Evolutionary conservation across 208 protist genomes (phyloP).

Genomic region (Herpetomonas samuelpessoai): DNA sequence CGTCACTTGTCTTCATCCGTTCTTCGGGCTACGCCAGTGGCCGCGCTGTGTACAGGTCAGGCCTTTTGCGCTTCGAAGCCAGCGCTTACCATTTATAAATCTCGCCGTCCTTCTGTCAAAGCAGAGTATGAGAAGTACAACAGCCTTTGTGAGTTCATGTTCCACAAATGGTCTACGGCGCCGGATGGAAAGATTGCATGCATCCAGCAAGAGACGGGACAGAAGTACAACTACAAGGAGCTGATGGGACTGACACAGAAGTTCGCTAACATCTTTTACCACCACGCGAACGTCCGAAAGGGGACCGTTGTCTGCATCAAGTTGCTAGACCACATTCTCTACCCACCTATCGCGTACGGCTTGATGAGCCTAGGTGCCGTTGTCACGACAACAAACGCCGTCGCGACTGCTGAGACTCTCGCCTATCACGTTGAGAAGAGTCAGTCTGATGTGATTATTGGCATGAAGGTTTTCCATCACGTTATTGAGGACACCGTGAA

Average conservation of each 20-base stretch:
- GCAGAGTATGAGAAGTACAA: conserved; percentile 12
- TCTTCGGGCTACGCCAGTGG: too few relatives aligned
- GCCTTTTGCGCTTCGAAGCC: too few relatives aligned
- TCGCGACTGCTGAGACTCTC: conserved; percentile 25
- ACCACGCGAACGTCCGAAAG: conserved; percentile 27
- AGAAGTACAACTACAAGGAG: conserved; percentile 25
- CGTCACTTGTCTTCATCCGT: background rate
- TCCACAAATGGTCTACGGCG: conserved; percentile 18
- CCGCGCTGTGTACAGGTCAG: too few relatives aligned
- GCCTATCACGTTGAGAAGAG: conserved; percentile 31
- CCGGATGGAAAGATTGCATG: conserved; percentile 16
- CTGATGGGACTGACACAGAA: conserved; percentile 22
- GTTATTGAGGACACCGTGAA: conserved; percentile 25
- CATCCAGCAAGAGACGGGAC: conserved; percentile 28
- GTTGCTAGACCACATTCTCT: conserved; percentile 31
- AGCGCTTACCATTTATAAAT: conserved; percentile 30
- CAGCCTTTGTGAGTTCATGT: conserved; percentile 28
- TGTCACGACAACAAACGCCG: conserved; percentile 32
- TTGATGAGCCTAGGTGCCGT: conserved; percentile 25
- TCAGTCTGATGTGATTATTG: conserved; percentile 26
- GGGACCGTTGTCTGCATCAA: conserved; percentile 31
- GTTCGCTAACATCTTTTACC: conserved; percentile 30
- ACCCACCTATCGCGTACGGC: conserved; percentile 33
- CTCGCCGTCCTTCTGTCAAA: conserved; percentile 20
- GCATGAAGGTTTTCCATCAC: conserved; percentile 32